A percentile compares a stretch with the other conserved stretches of the same genome.
Conservation (phyloP, 2,329 filamentous ascomycete species). For the Chrysoporthe puriensis region DNA sequence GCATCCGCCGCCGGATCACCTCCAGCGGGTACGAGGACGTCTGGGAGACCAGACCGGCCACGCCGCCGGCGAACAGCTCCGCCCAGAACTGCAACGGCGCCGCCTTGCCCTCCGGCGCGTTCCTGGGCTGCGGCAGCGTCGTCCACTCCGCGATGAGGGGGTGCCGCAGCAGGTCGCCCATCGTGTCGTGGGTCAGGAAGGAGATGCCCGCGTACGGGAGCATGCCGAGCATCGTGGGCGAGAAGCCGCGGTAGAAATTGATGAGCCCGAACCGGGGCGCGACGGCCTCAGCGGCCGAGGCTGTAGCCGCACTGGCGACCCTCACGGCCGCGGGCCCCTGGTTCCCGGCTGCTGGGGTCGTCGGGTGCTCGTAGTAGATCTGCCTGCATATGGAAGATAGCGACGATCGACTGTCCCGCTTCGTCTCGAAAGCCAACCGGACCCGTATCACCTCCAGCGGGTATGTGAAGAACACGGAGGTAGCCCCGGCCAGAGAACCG, state of each 20-base stretch:
- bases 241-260: slow-evolving; percentile 96
- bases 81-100: slow-evolving; percentile 82
- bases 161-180: slow-evolving; percentile 79
- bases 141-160: slow-evolving; percentile 72
- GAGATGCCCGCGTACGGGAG: slow-evolving; percentile 94
- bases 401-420: slow-evolving; percentile 69
- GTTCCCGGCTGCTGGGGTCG: slow-evolving; percentile 42
- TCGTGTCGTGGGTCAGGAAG: slow-evolving; percentile 92
- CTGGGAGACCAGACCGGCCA: slow-evolving; percentile 88
- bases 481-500: slow-evolving; percentile 78
- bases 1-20: slow-evolving; percentile 90
- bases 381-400: slow-evolving; percentile 77
- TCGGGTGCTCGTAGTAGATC: slow-evolving; percentile 80
- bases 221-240: slow-evolving; percentile 90
- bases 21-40: slow-evolving; percentile 93
- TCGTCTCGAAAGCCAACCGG: slow-evolving; percentile 92
- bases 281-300: slow-evolving; percentile 52
- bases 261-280: slow-evolving; percentile 70
- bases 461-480: slow-evolving; percentile 95
- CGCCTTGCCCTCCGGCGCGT: slow-evolving; percentile 61
- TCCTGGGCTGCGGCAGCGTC: slow-evolving; percentile 66
- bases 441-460: slow-evolving; percentile 92
- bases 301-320: slow-evolving; percentile 46
- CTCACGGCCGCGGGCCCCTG: slow-evolving; percentile 43
- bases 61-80: slow-evolving; percentile 80